Base-by-base conservation (phyloP, 352 stramenopile species). In the Blastocystis sp. region DNA sequence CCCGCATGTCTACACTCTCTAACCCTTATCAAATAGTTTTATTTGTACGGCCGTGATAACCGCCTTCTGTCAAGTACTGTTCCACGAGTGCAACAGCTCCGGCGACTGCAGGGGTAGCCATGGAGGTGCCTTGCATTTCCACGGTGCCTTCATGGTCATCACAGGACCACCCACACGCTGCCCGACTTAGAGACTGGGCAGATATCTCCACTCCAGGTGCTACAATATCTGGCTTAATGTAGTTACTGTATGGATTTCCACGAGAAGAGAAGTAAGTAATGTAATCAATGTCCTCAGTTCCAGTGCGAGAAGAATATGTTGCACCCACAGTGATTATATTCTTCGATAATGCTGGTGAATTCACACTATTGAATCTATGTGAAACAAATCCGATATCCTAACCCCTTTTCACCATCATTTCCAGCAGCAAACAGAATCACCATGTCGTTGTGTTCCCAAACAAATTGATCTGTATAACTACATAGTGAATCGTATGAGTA, bases 381-480 rank as follows among this genome's bases (percentile, higher is more conserved):
- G 7, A 64, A 4, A 47, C 29, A 26, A 11, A 20, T 18, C 3
- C 8, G 2, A 15, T 34, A 55, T 15, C n/a, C 15, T 15, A 4
- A 82, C 73, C 73, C 73, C 4, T 54, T 47, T 7, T 82, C 73
- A 18, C 73, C 73, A 18, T 64, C 45, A 43, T 82, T 82, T 68
- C 73, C 73, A 15, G 73, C 73, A 43, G 73, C 45, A 43, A 82
- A 66, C 0, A 82, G 43, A n/a, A 82, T 66, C 1, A 59, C 41
- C 45, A 82, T 68, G 56, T 82, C 73, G 34, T 82, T 82, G 56
- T 82, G 26, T 20, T 68, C 50, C 73, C 73, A 82, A 3, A 82
- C 26, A 53, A 66, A 82, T n/a, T 66, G 26, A 43, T 82, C 73
- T 3, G 41, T 53, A 18, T 68, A 26, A 6, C 13, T 18, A 26